Evolutionary conservation across 805 yeast species (phyloP), one percentile per base, ranked within the genome.

Genomic region (Metschnikowia kofuensis): DNA sequence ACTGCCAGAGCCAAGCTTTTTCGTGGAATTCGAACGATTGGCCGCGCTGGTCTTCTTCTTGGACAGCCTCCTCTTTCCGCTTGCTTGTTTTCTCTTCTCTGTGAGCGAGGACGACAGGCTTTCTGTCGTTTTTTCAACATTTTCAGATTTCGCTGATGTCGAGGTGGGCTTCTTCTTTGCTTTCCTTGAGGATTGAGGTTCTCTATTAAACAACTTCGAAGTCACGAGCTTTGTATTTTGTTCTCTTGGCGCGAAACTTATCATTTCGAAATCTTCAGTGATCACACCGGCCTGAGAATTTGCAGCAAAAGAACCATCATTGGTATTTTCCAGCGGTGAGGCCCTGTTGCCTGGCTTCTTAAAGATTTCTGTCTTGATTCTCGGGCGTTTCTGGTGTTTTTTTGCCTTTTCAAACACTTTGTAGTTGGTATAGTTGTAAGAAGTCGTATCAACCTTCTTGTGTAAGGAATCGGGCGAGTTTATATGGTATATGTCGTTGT

Each of bases 191-290:
- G 40, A 35, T 11, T 30, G 40, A 10, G 38, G n/a, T 8, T 42
- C 46, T 16, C 35, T 47, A 7, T 32, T 32, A 29, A 47, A 47
- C 45, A 51, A 48, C 31, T 40, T 51, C 11, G 54, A 51, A 10
- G 35, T 40, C 14, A 51, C 41, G 28, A 51, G 54, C 29, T 47
- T 49, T 8, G 54, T 39, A 13, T 27, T 40, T 10, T 43, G 39
- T 16, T 41, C 47, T 27, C 60, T 45, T 7, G 57, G 57, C 1
- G 58, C 58, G 34, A 50, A 56, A 41, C 44, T 54, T 39, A 56
- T 53, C 51, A 44, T 49, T 37, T 48, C 43, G 42, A 54, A 56
- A 14, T 56, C 60, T 28, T 54, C 58, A 16, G 49, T 44, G 26
- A 55, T 42, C 15, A 47, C 48, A 3, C 56, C 59, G 14, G 48